These are phyloP conservation scores for Corymbia calophylla DNA, from an alignment of 441 rosid species.

Conservation along the genomic window DNA sequence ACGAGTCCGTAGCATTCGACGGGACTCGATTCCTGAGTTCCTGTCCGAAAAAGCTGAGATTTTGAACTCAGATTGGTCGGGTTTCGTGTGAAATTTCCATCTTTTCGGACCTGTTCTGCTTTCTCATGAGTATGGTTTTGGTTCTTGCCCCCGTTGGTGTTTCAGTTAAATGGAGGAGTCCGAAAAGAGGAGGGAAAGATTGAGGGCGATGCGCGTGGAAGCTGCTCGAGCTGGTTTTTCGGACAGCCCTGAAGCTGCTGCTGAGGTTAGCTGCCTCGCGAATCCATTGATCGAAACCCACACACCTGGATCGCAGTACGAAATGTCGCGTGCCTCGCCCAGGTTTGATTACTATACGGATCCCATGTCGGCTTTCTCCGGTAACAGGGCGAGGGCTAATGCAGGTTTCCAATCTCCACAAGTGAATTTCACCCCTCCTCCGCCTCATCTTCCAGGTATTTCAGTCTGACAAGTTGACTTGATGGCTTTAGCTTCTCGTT, in stretches of 20 bases:
- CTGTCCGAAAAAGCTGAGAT: not conserved
- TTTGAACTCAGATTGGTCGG: not conserved
- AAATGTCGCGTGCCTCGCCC: constrained; percentile 16
- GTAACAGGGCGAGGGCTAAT: constrained; percentile 32
- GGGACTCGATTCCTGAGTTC: not conserved
- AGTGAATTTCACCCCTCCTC: constrained; percentile 18
- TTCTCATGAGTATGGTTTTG: not conserved
- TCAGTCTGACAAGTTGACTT: not conserved
- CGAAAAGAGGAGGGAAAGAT: constrained; percentile 56
- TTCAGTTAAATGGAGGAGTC: constrained; percentile 55
- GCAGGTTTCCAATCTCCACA: constrained; percentile 19
- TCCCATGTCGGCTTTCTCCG: constrained; percentile 76
- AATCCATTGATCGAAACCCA: constrained; percentile 63
- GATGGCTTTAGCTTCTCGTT: not conserved
- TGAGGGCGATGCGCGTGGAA: constrained; percentile 63
- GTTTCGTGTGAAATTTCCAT: not conserved
- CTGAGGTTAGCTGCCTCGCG: constrained; percentile 27
- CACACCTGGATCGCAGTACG: constrained; percentile 10
- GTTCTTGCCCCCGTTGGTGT: not conserved
- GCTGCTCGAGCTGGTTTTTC: constrained; percentile 44
- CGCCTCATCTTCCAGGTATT: not conserved
- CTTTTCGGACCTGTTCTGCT: not conserved
- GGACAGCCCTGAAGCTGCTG: constrained; percentile 20
- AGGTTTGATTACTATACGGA: constrained; percentile 84
- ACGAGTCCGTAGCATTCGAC: not conserved